phyloP scores from a whole-genome alignment of 352 stramenopile species.

The Globisporangium paroecandrum region DNA sequence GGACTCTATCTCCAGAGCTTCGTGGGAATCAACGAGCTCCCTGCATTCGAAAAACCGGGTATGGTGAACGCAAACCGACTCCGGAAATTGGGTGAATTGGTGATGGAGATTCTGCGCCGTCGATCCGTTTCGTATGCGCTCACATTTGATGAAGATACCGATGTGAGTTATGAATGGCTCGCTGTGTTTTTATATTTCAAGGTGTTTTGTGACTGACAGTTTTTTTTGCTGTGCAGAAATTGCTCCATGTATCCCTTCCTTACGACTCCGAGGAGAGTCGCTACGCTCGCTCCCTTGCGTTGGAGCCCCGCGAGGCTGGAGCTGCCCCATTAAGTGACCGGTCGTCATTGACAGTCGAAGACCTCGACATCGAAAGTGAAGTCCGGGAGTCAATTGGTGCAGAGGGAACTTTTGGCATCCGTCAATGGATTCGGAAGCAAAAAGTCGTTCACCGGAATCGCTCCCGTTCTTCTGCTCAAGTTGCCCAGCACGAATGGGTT shows the following conservation, averaged over 20 bases:
- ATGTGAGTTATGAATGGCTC: constrained; percentile 36
- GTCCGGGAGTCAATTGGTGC: constrained; percentile 72
- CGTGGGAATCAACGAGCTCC: constrained; percentile 77
- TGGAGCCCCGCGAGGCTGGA: constrained; percentile 75
- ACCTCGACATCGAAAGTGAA: constrained; percentile 77
- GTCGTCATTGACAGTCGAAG: constrained; percentile 40
- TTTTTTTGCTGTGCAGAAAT: constrained; percentile 30
- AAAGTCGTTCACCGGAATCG: constrained; percentile 78
- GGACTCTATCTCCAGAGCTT: constrained; percentile 84
- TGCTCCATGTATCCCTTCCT: constrained; percentile 66
- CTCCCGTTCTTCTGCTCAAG: constrained; percentile 50
- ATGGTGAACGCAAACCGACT: constrained; percentile 73
- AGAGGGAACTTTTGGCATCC: constrained; percentile 74
- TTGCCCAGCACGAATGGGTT: constrained; percentile 68
- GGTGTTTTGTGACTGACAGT: neutral
- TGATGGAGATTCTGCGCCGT: constrained; percentile 76
- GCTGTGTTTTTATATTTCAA: neutral
- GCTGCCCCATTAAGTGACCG: constrained; percentile 58
- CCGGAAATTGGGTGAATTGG: constrained; percentile 64
- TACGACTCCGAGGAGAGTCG: constrained; percentile 75
- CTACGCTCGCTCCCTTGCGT: constrained; percentile 63
- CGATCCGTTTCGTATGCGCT: constrained; percentile 70
- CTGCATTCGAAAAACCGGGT: constrained; percentile 60
- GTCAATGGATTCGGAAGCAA: constrained; percentile 82
- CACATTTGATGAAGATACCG: constrained; percentile 45